These are phyloP conservation scores for Diddensiella santjacobensis DNA, from an alignment of 805 yeast genomes.

Conservation along the genomic window DNA sequence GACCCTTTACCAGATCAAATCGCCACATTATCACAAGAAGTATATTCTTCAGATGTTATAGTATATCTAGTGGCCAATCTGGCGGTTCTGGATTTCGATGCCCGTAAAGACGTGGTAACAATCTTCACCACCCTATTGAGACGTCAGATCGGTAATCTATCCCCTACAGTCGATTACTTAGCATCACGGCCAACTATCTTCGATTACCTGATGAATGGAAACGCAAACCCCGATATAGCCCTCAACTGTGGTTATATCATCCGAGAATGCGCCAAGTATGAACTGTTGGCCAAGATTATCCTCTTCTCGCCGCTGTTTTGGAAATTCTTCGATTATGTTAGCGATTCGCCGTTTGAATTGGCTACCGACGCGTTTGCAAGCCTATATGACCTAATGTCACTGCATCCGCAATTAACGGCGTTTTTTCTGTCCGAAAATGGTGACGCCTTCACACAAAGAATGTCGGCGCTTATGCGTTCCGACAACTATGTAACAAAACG, in stretches of 20 bases:
- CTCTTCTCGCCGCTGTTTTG: slow-evolving; percentile 64
- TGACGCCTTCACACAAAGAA: slow-evolving; percentile 53
- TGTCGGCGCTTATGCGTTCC: slow-evolving; percentile 68
- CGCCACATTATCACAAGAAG: slow-evolving; percentile 72
- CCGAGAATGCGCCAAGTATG: slow-evolving; percentile 80
- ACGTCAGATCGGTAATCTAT: slow-evolving; percentile 68
- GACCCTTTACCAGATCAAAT: slow-evolving; percentile 66
- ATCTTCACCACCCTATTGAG: slow-evolving; percentile 74
- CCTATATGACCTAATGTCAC: slow-evolving; percentile 60
- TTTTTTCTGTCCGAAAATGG: slow-evolving; percentile 63
- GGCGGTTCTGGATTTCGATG: slow-evolving; percentile 76
- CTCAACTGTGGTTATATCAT: slow-evolving; percentile 72
- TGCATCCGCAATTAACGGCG: slow-evolving; percentile 63
- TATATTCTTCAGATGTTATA: slow-evolving; percentile 67
- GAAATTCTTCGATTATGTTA: slow-evolving; percentile 78
- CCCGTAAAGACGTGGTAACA: slow-evolving; percentile 74
- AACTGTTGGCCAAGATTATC: slow-evolving; percentile 58
- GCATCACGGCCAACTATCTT: slow-evolving; percentile 63
- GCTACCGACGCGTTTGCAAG: slow-evolving; percentile 89
- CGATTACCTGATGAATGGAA: slow-evolving; percentile 59
- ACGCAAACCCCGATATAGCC: slow-evolving; percentile 70
- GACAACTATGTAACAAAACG: slow-evolving; percentile 89
- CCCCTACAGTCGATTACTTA: slow-evolving; percentile 85
- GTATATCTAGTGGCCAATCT: slow-evolving; percentile 57
- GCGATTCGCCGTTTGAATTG: slow-evolving; percentile 74